Evolutionary conservation across 257 asterid genomes (phyloP).

Genomic region (Oldenlandia corymbosa): DNA sequence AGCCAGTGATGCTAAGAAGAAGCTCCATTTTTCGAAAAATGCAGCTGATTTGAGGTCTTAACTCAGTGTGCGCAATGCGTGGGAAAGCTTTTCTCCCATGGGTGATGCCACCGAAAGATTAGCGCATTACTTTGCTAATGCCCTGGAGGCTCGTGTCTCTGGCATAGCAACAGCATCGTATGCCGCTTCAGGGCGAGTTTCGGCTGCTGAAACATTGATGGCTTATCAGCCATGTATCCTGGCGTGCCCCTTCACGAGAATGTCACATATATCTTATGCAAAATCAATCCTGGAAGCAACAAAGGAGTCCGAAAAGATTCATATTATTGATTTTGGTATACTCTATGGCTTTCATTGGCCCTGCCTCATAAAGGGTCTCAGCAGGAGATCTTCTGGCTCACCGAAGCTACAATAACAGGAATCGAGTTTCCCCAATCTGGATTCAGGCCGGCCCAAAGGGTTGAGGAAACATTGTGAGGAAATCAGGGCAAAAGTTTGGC

Average conservation of each 20-base stretch:
- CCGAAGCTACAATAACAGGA: conserved; percentile 21
- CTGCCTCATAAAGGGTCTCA: conserved; percentile 13
- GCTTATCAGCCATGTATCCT: not conserved
- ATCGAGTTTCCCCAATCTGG: conserved; percentile 23
- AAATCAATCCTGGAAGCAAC: conserved; percentile 4
- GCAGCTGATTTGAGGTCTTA: conserved; percentile 1
- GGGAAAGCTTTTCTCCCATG: not conserved
- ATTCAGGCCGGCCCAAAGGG: conserved; percentile 13
- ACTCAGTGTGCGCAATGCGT: conserved; percentile 1
- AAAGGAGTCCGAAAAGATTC: not conserved
- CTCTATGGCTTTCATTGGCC: conserved; percentile 26
- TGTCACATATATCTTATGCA: conserved; percentile 1
- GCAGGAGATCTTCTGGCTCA: conserved; percentile 14
- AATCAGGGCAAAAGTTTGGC: conserved; percentile 6
- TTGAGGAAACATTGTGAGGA: conserved; percentile 19
- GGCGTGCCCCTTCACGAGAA: conserved; percentile 4
- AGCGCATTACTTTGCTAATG: conserved; percentile 9
- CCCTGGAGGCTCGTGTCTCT: not conserved
- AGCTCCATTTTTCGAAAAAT: not conserved
- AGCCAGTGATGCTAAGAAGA: not conserved
- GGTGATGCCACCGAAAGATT: conserved; percentile 3
- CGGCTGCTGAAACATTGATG: not conserved
- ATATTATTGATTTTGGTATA: conserved; percentile 23
- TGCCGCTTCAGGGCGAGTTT: not conserved
- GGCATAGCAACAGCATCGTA: not conserved